Evolutionary conservation across 306 rosid species (phyloP).

Genomic region (Acmispon strigosus): DNA sequence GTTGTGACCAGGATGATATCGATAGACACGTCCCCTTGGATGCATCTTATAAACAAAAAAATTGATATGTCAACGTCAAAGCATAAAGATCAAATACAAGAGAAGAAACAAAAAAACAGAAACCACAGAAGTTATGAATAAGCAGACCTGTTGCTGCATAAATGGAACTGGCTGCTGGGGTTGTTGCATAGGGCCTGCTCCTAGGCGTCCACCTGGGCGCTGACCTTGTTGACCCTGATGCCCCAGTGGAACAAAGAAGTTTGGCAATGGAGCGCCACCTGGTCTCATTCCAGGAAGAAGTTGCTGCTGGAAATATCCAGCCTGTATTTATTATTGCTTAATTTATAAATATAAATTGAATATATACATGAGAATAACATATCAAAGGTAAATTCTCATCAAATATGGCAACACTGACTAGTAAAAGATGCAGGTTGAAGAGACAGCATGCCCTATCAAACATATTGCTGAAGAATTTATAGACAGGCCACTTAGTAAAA

Average conservation of each 20-base stretch:
- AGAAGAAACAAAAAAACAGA: too few relatives aligned
- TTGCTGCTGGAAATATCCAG: slow-evolving; percentile 77
- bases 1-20: slow-evolving; percentile 60
- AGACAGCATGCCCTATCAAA: not conserved
- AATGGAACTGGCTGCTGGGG: slow-evolving; percentile 48
- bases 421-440: not conserved
- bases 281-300: slow-evolving; percentile 74
- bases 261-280: slow-evolving; percentile 57
- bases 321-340: slow-evolving; percentile 22
- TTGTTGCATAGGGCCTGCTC: slow-evolving; percentile 51
- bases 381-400: not conserved
- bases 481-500: too few relatives aligned
- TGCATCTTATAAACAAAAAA: slow-evolving; percentile 41
- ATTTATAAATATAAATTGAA: not conserved
- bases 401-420: not conserved
- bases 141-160: slow-evolving; percentile 62
- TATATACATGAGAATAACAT: not conserved
- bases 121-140: not conserved
- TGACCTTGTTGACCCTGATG: slow-evolving; percentile 65
- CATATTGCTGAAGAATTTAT: not conserved
- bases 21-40: slow-evolving; percentile 60
- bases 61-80: not conserved
- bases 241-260: slow-evolving; percentile 60
- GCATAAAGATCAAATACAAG: not conserved
- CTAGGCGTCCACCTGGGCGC: slow-evolving; percentile 66